Percentiles rank a stretch among this genome's conserved stretches.
Evolutionary conservation across 495 filamentous ascomycete genomes (phyloP).

Genomic region (Podospora sp.): DNA sequence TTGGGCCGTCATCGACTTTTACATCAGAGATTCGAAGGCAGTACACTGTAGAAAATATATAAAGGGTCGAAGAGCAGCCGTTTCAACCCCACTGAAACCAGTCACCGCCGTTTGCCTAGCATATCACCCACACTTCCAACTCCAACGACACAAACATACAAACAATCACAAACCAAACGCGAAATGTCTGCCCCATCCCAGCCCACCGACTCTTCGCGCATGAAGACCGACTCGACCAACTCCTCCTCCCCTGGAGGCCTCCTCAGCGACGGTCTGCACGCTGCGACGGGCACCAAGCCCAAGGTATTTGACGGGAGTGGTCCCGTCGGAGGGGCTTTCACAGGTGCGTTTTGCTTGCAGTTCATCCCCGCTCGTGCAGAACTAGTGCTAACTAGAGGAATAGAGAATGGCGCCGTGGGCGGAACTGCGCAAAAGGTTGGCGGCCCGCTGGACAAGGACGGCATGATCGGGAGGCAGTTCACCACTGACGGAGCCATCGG

Average conservation of each 20-base stretch:
- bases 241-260: not conserved
- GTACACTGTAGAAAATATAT: no score
- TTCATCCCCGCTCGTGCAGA: no score
- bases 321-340: slow-evolving; percentile 42
- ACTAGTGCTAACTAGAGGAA: not conserved
- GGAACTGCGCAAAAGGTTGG: slow-evolving; percentile 54
- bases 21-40: no score
- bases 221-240: slow-evolving; percentile 5
- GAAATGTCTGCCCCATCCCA: slow-evolving; percentile 11
- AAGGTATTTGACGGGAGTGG: slow-evolving; percentile 40
- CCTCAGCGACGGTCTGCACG: not conserved
- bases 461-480: slow-evolving; percentile 54
- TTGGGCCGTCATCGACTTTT: no score
- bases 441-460: slow-evolving; percentile 53
- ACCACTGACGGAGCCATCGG: slow-evolving; percentile 51
- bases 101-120: no score
- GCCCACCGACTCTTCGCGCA: slow-evolving; percentile 8
- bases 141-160: no score
- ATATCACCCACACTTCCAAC: no score
- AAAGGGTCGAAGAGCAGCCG: no score
- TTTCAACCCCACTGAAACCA: no score
- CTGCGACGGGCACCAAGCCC: slow-evolving; percentile 16
- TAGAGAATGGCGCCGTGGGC: slow-evolving; percentile 53
- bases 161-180: not conserved
- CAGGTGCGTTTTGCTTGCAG: slow-evolving; percentile 20